Evolutionary conservation across 2,329 filamentous ascomycete genomes (phyloP).

Genomic region (Fusarium begoniae): DNA sequence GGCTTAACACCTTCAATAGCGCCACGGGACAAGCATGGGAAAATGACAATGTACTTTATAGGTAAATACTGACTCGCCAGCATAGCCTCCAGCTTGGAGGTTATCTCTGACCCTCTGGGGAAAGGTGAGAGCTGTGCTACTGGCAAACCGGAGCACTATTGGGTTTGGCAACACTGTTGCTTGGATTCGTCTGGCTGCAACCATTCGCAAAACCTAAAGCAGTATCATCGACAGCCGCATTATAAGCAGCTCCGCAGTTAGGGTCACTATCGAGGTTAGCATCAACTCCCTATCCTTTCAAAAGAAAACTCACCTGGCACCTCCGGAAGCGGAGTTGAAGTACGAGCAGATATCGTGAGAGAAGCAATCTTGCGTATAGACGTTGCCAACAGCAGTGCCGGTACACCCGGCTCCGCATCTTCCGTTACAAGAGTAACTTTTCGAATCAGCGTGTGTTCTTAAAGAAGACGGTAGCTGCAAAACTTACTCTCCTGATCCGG

Average conservation of each 20-base stretch:
- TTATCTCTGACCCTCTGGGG: rapidly evolving
- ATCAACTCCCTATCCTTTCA: rapidly evolving
- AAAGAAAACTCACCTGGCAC: conserved; percentile 48
- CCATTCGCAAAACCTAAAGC: conserved; percentile 47
- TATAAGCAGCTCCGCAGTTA: conserved; percentile 58
- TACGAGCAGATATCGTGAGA: conserved; percentile 62
- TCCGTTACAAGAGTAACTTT: conserved; percentile 59
- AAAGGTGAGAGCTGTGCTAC: background rate
- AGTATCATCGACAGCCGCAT: conserved; percentile 55
- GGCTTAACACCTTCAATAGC: too few relatives aligned
- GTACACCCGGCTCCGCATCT: conserved; percentile 58
- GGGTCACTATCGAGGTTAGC: conserved; percentile 49
- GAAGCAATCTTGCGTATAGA: conserved; percentile 61
- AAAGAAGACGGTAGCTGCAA: rapidly evolving
- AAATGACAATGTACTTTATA: too few relatives aligned
- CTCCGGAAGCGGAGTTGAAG: conserved; percentile 59
- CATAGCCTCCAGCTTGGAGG: rapidly evolving
- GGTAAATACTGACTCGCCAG: too few relatives aligned
- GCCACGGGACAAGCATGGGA: rapidly evolving
- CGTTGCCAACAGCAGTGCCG: conserved; percentile 55
- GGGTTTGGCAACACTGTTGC: conserved; percentile 40
- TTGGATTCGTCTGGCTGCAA: conserved; percentile 50
- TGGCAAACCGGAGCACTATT: conserved; percentile 41
- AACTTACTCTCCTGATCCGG: conserved; percentile 54
- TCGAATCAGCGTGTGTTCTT: background rate